phyloP scores from a whole-genome alignment of 2,329 filamentous ascomycete genomes.

The Immersiporthe knoxdaviesiana region DNA sequence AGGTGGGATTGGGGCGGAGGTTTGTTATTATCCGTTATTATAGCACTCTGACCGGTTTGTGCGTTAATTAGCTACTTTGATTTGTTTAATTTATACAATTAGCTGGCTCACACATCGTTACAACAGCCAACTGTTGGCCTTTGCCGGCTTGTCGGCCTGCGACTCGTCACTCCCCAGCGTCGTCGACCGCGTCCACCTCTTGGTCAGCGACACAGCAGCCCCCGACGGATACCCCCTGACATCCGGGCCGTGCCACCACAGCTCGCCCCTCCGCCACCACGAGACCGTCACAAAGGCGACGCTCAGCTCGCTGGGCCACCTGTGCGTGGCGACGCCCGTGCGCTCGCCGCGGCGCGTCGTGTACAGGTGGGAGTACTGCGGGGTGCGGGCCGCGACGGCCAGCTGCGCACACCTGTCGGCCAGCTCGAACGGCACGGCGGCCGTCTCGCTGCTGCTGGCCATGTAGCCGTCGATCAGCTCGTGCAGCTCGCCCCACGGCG shows the following conservation, averaged over 20 bases:
- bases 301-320: slow-evolving; percentile 5
- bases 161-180: slow-evolving; percentile 4
- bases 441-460: background rate
- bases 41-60: too few relatives aligned
- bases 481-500: background rate
- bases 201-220: background rate
- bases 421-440: background rate
- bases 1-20: too few relatives aligned
- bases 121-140: background rate
- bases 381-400: background rate
- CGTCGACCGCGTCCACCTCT: slow-evolving; percentile 9
- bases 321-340: background rate
- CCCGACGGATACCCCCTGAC: background rate
- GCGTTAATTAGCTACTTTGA: too few relatives aligned
- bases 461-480: slow-evolving; percentile 3
- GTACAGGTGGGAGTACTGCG: slow-evolving; percentile 2
- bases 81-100: background rate
- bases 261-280: background rate
- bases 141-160: background rate
- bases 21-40: too few relatives aligned
- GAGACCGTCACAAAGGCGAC: background rate
- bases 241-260: slow-evolving; percentile 9
- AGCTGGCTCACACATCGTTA: background rate
- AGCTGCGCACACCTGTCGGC: slow-evolving; percentile 3
- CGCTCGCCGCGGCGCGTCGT: slow-evolving; percentile 4